Conservation (phyloP, 2,329 filamentous ascomycete species). For the Rutstroemia sp. region DNA sequence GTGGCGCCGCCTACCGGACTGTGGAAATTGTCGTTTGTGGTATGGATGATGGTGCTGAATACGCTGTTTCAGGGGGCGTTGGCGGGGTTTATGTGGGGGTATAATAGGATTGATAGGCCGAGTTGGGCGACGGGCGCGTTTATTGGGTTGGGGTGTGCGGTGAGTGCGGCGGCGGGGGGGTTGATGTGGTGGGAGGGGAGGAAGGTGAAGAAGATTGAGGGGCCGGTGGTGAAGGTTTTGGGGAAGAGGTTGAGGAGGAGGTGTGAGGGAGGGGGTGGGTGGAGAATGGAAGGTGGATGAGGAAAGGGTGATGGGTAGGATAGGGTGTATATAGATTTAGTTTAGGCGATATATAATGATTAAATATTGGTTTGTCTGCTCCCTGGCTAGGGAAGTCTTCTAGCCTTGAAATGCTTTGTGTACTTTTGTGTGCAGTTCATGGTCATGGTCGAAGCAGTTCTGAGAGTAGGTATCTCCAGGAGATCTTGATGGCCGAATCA, state of each 20-base stretch:
- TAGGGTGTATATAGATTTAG: not conserved
- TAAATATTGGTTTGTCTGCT: not conserved
- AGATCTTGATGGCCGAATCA: too few species aligned
- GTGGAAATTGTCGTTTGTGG: conserved; percentile 66
- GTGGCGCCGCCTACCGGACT: conserved; percentile 56
- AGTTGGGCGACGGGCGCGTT: conserved; percentile 14
- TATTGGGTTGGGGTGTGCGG: conserved; percentile 14
- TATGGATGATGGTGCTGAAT: conserved; percentile 19
- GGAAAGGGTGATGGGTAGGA: not conserved
- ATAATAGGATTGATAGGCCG: conserved; percentile 13
- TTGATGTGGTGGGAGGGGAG: conserved; percentile 18
- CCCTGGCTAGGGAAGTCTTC: too few species aligned
- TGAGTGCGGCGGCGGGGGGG: conserved; percentile 11
- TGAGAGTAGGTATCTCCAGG: too few species aligned
- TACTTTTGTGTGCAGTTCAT: too few species aligned
- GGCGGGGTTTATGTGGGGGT: conserved; percentile 15
- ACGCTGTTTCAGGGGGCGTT: conserved; percentile 32
- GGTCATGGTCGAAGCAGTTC: too few species aligned
- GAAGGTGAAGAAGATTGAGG: conserved; percentile 16
- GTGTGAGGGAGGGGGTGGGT: not conserved
- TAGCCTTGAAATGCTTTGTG: too few species aligned
- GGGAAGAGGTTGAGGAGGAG: not conserved
- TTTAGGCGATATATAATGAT: too few species aligned
- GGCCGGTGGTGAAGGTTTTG: conserved; percentile 11
- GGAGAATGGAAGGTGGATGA: not conserved